phyloP scores from a whole-genome alignment of 2,329 filamentous ascomycete genomes.

The Torrubiellomyces zombiae region DNA sequence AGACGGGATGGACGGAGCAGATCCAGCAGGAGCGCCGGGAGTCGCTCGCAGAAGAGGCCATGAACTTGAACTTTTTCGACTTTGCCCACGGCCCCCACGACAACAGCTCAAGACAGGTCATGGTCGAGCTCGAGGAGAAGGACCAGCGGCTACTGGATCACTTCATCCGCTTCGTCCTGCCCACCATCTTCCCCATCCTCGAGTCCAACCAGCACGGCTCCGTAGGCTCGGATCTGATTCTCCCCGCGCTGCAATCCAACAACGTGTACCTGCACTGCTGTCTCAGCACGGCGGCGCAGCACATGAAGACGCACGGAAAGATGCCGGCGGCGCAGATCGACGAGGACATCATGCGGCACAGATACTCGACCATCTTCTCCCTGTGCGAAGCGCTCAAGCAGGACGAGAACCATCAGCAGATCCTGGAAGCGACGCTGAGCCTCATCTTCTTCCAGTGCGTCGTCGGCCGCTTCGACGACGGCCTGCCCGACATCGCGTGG shows the following conservation, averaged over 20 bases:
- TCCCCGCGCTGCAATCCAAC: slow-evolving; percentile 80
- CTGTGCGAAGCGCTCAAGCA: slow-evolving; percentile 67
- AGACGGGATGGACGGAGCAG: slow-evolving; percentile 43
- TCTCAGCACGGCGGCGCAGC: slow-evolving; percentile 80
- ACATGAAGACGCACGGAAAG: slow-evolving; percentile 59
- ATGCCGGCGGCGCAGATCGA: slow-evolving; percentile 60
- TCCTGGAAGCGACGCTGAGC: slow-evolving; percentile 79
- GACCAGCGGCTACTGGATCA: slow-evolving; percentile 80
- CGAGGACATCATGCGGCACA: slow-evolving; percentile 80
- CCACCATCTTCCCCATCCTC: slow-evolving; percentile 79
- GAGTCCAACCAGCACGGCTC: slow-evolving; percentile 80
- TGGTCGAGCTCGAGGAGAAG: slow-evolving; percentile 70
- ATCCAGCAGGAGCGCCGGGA: slow-evolving; percentile 31
- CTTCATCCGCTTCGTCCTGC: slow-evolving; percentile 76
- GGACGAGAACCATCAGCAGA: slow-evolving; percentile 71
- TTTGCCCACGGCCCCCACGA: slow-evolving; percentile 53
- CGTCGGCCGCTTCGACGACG: slow-evolving; percentile 72
- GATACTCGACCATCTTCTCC: slow-evolving; percentile 71
- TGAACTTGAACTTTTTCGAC: slow-evolving; percentile 71
- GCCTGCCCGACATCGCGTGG: slow-evolving; percentile 85
- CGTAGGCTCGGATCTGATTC: slow-evolving; percentile 63
- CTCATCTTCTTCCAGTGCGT: slow-evolving; percentile 96
- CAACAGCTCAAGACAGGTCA: slow-evolving; percentile 48
- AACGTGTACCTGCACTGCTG: slow-evolving; percentile 92
- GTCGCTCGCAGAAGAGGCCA: slow-evolving; percentile 46